Evolutionary conservation across 164 flowering plant genomes (phyloP).

Genomic region (Magnolia officinalis): DNA sequence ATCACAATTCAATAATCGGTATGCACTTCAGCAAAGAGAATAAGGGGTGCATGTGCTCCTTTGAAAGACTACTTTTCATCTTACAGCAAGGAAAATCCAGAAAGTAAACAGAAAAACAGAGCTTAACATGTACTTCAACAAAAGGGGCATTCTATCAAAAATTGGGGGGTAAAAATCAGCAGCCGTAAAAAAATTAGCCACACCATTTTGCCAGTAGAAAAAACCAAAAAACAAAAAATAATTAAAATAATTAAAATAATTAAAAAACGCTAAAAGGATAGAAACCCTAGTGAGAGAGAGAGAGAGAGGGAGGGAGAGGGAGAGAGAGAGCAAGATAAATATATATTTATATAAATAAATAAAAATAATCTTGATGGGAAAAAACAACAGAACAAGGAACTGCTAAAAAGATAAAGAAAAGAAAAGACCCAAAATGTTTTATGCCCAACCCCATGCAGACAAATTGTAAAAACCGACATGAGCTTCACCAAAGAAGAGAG

Average conservation of each 20-base stretch:
- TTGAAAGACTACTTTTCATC: no score
- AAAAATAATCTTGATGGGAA: no score
- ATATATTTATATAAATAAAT: no score
- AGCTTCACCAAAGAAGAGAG: not conserved
- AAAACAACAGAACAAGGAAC: no score
- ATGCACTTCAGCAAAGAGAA: no score
- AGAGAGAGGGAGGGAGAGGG: not conserved
- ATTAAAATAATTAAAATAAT: no score
- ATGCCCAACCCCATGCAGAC: not conserved
- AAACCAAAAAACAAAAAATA: no score
- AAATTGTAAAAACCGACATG: not conserved
- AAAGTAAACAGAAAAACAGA: not conserved
- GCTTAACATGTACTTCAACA: not conserved
- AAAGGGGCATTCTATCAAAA: not conserved
- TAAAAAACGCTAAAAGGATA: no score
- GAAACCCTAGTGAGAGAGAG: not conserved
- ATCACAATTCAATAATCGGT: no score
- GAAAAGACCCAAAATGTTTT: not conserved
- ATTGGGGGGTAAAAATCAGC: not conserved
- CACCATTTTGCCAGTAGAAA: not conserved
- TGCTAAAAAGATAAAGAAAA: no score
- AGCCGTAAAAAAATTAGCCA: not conserved
- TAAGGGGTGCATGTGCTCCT: not conserved
- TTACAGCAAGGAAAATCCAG: no score
- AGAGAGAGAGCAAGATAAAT: not conserved